Evolutionary conservation across 768 basidiomycete species (phyloP).

Genomic region (Exsudoporus frostii): DNA sequence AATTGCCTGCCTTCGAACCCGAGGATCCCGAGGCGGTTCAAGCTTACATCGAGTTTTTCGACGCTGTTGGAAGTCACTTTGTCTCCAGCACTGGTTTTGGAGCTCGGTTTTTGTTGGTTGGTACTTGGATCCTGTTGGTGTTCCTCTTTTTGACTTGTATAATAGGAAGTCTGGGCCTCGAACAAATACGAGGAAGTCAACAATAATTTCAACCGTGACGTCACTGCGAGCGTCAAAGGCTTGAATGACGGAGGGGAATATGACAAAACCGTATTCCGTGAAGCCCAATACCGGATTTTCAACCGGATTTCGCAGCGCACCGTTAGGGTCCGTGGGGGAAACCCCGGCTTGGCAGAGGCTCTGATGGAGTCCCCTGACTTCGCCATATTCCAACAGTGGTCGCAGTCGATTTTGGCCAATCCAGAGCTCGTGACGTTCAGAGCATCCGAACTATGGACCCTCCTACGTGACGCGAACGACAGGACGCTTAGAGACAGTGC

Average conservation of each 20-base stretch:
- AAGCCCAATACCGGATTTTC: background rate
- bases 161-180: conserved; percentile 6
- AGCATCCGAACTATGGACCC: conserved; percentile 2
- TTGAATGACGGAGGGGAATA: conserved; percentile 5
- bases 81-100: background rate
- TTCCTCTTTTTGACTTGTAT: background rate
- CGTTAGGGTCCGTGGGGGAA: conserved; percentile 1
- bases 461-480: conserved; percentile 1
- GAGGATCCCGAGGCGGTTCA: background rate
- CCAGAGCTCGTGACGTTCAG: background rate
- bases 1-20: background rate
- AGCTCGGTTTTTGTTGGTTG: conserved; percentile 3
- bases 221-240: conserved; percentile 1
- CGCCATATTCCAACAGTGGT: conserved; percentile 1
- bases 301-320: conserved; percentile 1
- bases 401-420: background rate
- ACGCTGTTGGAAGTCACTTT: conserved; percentile 5
- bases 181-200: conserved; percentile 8
- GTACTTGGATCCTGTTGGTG: background rate
- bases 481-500: conserved; percentile 1
- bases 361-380: background rate
- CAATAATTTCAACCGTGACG: background rate
- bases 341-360: background rate
- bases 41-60: conserved; percentile 3
- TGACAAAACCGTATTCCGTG: background rate